These are phyloP conservation scores for Solanum sitiens DNA, from an alignment of 257 asterid species.

Conservation along the genomic window DNA sequence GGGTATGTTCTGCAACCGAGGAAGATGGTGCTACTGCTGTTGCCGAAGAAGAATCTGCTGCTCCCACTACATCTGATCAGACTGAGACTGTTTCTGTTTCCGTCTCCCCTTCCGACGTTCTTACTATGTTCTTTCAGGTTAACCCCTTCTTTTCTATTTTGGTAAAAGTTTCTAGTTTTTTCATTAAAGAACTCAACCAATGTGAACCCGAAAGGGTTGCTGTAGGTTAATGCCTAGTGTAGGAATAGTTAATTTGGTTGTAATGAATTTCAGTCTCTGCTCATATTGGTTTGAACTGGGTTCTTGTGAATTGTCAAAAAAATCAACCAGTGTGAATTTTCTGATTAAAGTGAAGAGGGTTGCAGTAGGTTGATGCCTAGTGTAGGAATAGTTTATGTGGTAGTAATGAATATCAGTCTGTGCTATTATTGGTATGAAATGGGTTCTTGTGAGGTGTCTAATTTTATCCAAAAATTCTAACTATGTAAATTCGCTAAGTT, in stretches of 20 bases:
- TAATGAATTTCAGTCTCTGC: neutral
- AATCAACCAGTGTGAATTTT: neutral
- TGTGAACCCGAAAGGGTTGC: neutral
- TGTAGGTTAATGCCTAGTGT: neutral
- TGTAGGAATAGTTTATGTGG: neutral
- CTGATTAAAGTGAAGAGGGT: neutral
- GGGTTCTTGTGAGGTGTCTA: neutral
- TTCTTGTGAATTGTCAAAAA: neutral
- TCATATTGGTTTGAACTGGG: neutral
- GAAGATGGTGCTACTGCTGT: constrained; percentile 21
- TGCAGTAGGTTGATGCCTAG: neutral
- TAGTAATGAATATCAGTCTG: neutral
- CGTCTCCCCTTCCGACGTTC: constrained; percentile 78
- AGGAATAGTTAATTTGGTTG: neutral
- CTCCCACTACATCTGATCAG: constrained; percentile 29
- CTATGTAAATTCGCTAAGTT: neutral
- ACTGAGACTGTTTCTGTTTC: constrained; percentile 75
- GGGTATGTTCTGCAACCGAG: constrained; percentile 31
- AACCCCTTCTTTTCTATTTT: neutral
- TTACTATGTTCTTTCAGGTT: constrained; percentile 81
- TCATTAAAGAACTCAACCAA: neutral
- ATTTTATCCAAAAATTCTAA: neutral
- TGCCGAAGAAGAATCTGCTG: constrained; percentile 13
- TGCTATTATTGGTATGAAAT: neutral
- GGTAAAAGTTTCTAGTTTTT: neutral